A percentile compares a stretch with the other conserved stretches of the same genome.
phyloP scores from a whole-genome alignment of 2,329 filamentous ascomycete genomes.

The Sordariomycetes sp. region DNA sequence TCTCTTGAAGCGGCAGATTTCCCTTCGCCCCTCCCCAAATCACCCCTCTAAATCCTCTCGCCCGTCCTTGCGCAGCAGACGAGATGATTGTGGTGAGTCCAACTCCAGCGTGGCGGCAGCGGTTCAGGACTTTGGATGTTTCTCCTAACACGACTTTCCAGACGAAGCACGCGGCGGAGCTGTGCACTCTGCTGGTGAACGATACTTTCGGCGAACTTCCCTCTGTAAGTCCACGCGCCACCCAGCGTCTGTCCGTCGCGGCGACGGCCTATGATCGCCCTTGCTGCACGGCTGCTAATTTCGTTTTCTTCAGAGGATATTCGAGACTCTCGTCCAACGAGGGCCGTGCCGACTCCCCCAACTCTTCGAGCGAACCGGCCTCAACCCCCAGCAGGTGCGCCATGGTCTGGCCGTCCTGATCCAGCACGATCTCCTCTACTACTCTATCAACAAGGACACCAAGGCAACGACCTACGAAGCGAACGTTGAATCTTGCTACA shows the following conservation, averaged over 20 bases:
- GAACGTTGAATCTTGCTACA: conserved; percentile 69
- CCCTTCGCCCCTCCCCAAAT: conserved; percentile 6
- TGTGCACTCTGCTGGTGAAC: conserved; percentile 79
- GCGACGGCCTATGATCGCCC: not conserved
- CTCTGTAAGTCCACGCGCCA: conserved; percentile 49
- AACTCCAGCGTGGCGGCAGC: not conserved
- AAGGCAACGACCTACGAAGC: conserved; percentile 69
- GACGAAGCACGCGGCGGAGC: conserved; percentile 69
- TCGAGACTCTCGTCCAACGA: conserved; percentile 61
- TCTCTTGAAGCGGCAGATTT: conserved; percentile 56
- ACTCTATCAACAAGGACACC: conserved; percentile 50
- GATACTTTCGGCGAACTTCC: conserved; percentile 87
- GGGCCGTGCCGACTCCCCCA: conserved; percentile 63
- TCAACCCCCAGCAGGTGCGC: conserved; percentile 63
- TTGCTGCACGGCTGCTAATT: not conserved
- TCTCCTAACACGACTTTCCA: conserved; percentile 13
- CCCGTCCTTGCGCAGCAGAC: not conserved
- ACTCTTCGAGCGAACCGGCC: conserved; percentile 57
- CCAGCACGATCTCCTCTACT: conserved; percentile 76
- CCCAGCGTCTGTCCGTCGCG: not conserved
- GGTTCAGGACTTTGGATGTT: not conserved
- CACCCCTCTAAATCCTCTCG: conserved; percentile 6
- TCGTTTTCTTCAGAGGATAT: conserved; percentile 54
- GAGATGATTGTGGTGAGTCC: conserved; percentile 20
- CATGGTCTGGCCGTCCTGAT: conserved; percentile 74